Evolutionary conservation across 225 moss, liverwort and hornwort genomes (phyloP).

Genomic region (Polytrichum commune): DNA sequence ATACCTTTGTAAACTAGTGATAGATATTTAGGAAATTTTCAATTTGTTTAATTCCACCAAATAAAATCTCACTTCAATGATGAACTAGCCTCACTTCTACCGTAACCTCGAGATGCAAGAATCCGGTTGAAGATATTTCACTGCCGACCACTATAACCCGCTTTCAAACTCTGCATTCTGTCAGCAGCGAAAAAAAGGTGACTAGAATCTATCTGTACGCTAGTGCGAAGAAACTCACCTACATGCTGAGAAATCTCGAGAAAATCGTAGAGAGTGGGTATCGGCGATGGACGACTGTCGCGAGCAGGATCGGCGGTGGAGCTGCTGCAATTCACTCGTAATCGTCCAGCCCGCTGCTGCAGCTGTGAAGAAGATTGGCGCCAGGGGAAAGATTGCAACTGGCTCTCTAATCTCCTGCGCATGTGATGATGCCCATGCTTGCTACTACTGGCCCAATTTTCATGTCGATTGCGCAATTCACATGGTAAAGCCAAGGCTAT

Average conservation of each 20-base stretch:
- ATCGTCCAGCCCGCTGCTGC: slow-evolving; percentile 10
- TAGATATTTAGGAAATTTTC: too few species aligned
- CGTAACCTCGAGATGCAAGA: too few species aligned
- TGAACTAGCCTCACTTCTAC: too few species aligned
- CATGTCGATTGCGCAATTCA: neutral
- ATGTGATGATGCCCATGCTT: neutral
- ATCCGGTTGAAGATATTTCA: neutral
- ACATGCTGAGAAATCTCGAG: slow-evolving; percentile 57
- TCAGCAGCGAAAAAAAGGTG: neutral
- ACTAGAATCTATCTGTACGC: neutral
- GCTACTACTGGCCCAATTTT: neutral
- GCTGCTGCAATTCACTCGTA: slow-evolving; percentile 32
- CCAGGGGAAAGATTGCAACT: slow-evolving; percentile 17
- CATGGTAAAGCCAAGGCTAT: too few species aligned
- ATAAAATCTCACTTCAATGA: too few species aligned
- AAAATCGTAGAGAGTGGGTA: slow-evolving; percentile 53
- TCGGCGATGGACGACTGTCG: slow-evolving; percentile 20
- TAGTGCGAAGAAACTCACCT: slow-evolving; percentile 23
- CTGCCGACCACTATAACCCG: neutral
- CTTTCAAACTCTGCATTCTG: neutral
- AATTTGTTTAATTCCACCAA: too few species aligned
- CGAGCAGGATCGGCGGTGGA: slow-evolving; percentile 33
- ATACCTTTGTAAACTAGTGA: too few species aligned
- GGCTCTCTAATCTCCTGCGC: slow-evolving; percentile 12
- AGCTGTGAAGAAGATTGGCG: slow-evolving; percentile 8